phyloP scores from a whole-genome alignment of 495 filamentous ascomycete genomes.

The Hypoxylon perforatum region DNA sequence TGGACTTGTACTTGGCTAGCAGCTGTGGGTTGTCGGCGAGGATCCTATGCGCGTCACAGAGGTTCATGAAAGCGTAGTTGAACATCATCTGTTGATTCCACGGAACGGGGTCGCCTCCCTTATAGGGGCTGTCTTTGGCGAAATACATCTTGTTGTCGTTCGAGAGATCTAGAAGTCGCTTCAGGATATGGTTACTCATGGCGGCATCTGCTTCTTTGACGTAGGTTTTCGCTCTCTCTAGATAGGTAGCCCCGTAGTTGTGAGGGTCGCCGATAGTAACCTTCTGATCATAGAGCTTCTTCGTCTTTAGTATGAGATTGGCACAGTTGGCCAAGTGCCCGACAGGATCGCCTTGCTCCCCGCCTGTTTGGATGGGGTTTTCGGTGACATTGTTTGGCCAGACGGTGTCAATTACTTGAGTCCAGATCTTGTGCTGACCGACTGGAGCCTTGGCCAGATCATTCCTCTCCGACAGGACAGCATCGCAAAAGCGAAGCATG shows the following conservation, averaged over 20 bases:
- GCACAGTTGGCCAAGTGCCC: constrained; percentile 26
- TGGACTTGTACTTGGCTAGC: constrained; percentile 24
- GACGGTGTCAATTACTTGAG: constrained; percentile 21
- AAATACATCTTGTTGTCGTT: constrained; percentile 40
- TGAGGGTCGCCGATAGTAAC: constrained; percentile 22
- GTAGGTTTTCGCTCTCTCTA: constrained; percentile 30
- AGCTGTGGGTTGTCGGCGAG: constrained; percentile 31
- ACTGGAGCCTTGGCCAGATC: constrained; percentile 29
- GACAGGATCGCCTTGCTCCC: constrained; percentile 25
- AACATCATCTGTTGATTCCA: constrained; percentile 45
- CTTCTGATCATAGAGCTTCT: constrained; percentile 21
- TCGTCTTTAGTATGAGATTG: constrained; percentile 23
- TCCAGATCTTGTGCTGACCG: constrained; percentile 31
- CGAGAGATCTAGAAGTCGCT: constrained; percentile 24
- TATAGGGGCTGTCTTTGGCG: constrained; percentile 33
- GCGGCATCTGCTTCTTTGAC: constrained; percentile 29
- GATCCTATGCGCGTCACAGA: constrained; percentile 28
- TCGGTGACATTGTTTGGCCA: constrained; percentile 26
- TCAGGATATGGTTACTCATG: constrained; percentile 30
- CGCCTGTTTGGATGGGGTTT: constrained; percentile 18
- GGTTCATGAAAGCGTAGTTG: constrained; percentile 38
- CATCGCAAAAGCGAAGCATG: constrained; percentile 35
- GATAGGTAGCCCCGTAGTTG: constrained; percentile 24
- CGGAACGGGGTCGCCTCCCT: constrained; percentile 31
- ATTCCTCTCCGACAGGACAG: constrained; percentile 31